Base-by-base conservation (phyloP, 192 early-diverging fungal species). In the Nowakowskiella sp. region DNA sequence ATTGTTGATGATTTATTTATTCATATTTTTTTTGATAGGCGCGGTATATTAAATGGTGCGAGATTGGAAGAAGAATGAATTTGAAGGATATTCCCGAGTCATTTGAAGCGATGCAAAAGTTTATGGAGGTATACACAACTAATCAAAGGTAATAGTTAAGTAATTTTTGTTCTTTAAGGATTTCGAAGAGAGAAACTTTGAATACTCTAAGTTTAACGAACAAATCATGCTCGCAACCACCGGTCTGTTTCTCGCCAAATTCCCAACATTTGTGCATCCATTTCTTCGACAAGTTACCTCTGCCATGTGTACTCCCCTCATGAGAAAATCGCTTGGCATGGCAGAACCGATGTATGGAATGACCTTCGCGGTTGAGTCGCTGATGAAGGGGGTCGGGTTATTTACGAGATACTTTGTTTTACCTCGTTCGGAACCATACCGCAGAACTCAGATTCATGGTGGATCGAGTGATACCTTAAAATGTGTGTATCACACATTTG, bases 1-100 rank as follows among this genome's bases (percentile, higher is more conserved):
- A n/a, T n/a, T 54, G 25, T 39, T 39, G 36, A 13, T 39, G 36
- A 19, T 13, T 13, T 39, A 39, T 39, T 13, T 19, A 13, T 13
- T 13, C 13, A 39, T 28, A 21, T 24, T 19, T n/a, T 4, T 28
- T 32, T 8, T 9, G 53, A 8, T 56, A 67, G 65, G 65, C 66
- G 2, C 47, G 57, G 19, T 67, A 64, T 36, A 42, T 31, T 21
- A 42, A 64, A 4, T 67, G 62, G 60, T 10, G 13, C n/a, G 49
- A 48, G 6, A 44, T 47, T 25, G 72, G 72, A 2, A 23, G 45
- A 19, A 36, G 53, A 10, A 74, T 74, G 72, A 60, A 64, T 0
- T 71, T 74, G 10, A 53, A 67, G 44, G 60, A 64, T 60, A 70
- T 74, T 10, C 72, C 69, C 8, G 26, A 29, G 1, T 57, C 69